phyloP scores from a whole-genome alignment of 495 filamentous ascomycete species.

The Saxophila tyrrhenica region DNA sequence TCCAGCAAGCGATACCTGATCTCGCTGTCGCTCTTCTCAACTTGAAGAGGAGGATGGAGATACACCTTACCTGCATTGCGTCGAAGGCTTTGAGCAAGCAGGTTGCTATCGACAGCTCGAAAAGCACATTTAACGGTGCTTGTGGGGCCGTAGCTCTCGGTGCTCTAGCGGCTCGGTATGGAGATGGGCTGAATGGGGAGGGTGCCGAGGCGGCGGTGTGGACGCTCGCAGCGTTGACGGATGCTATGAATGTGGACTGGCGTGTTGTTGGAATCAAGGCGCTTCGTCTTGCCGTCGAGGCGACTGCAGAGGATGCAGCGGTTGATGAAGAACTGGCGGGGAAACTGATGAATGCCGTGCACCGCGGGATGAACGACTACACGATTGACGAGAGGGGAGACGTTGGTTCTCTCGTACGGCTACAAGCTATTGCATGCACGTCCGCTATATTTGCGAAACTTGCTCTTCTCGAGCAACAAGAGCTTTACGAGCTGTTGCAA shows the following conservation, averaged over 20 bases:
- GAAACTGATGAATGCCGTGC: constrained; percentile 20
- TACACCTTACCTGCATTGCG: constrained; percentile 7
- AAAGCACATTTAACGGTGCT: constrained; percentile 8
- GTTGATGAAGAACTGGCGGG: constrained; percentile 9
- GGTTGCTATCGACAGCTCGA: constrained; percentile 5
- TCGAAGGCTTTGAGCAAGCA: neutral
- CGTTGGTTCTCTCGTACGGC: constrained; percentile 68
- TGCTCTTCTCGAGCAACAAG: neutral
- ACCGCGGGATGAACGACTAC: constrained; percentile 61
- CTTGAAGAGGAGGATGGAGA: neutral
- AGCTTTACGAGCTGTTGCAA: constrained; percentile 9
- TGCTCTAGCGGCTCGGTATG: constrained; percentile 5
- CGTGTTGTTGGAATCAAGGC: constrained; percentile 10
- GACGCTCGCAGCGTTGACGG: neutral
- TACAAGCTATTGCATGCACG: constrained; percentile 58
- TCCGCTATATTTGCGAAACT: constrained; percentile 18
- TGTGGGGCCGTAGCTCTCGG: constrained; percentile 14
- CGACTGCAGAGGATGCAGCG: neutral
- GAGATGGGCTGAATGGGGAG: constrained; percentile 3
- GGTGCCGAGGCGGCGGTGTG: neutral
- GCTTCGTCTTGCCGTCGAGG: constrained; percentile 4
- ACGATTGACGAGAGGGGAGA: constrained; percentile 79
- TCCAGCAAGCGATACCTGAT: neutral
- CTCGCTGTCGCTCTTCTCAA: neutral
- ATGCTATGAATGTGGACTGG: constrained; percentile 14